Evolutionary conservation across 2,329 filamentous ascomycete genomes (phyloP), one percentile per base, ranked within the genome.

Genomic region (Tympanopsis confertula): DNA sequence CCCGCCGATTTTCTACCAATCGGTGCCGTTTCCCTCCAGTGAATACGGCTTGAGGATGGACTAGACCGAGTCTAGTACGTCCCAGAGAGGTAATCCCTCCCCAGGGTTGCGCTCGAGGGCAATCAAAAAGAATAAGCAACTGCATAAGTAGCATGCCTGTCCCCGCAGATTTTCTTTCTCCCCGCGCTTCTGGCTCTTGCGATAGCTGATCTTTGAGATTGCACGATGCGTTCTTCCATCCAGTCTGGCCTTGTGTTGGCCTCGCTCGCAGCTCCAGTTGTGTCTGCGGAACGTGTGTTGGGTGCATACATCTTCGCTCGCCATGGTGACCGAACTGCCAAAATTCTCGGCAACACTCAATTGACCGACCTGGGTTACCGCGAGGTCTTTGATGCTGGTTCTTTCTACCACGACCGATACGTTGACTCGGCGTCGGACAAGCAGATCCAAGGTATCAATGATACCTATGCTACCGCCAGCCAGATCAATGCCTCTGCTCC

Each of bases 301-400:
- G 87, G 86, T 38, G 78, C 81, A 35, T 91, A 88, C 58, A 78
- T 94, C 59, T 94, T 93, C 66, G 78, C 86, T 48, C 82, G 88
- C 35, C 88, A 95, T 62, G 88, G 88, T 41, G 88, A 95, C 58
- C 78, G 88, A 39, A 89, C 86, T 1, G 63, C 85, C 44, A 94
- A 94, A 63, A 67, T 74, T 14, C 76, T 75, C 44, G 66, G 77
- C 35, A 82, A 82, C 12, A 76, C 84, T 19, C 70, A 71, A 46
- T 62, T 95, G 54, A 94, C 88, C 12, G 70, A 81, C 42, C 70
- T 94, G 37, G 88, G 88, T 20, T 86, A 88, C 53, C 62, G 71
- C 35, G 69, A 95, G 62, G 77, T 87, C 47, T 81, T 76, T 58
- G 65, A 68, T 35, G 79, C 82, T 1, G 88, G 86, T 43, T 57